Evolutionary conservation across 1,139 yeast genomes (phyloP), one percentile per base, ranked within the genome.

Genomic region (Kodamaea sp.): DNA sequence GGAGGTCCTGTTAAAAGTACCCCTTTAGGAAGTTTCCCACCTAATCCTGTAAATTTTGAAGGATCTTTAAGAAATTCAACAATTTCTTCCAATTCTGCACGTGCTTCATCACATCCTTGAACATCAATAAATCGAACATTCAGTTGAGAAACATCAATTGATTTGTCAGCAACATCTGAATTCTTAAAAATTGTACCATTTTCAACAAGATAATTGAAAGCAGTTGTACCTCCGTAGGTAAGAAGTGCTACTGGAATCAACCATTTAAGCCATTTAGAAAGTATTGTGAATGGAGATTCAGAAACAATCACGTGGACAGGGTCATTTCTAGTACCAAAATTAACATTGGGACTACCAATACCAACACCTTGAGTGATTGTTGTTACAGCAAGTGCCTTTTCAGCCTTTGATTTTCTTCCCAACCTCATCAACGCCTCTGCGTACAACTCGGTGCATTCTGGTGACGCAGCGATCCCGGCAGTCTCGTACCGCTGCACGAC

Each of bases 1-100:
- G 99, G 99, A 29, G 99, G 99, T 34, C 99, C 99, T 6, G 98
- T 92, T 47, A 94, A 72, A 42, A 94, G 68, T 5, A 94, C 95
- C 70, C 99, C 99, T 62, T 90, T 92, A 41, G 98, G 98, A 52
- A 94, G 73, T 62, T 89, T 89, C 39, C 98, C 99, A 48, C 99
- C 99, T 38, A 94, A 74, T 1, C 96, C 95, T 33, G 97, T 94
- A 65, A 89, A 94, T 61, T 87, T 87, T 15, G 96, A 79, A 10
- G 99, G 98, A 58, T 94, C 97, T 59, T 88, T 89, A 58, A 94
- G 76, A 56, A 94, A 94, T 43, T 90, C 97, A 7, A 94, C 99
- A 54, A 92, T 87, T 62, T 92, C 99, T 63, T 90, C 96, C 47
- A 92, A 74, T 63, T 94, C 98, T 5, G 95, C 90, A 56, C 97